These are phyloP conservation scores for Bryoerythrophyllum caledonicum DNA, from an alignment of 225 moss, liverwort and hornwort genomes.

Conservation along the genomic window DNA sequence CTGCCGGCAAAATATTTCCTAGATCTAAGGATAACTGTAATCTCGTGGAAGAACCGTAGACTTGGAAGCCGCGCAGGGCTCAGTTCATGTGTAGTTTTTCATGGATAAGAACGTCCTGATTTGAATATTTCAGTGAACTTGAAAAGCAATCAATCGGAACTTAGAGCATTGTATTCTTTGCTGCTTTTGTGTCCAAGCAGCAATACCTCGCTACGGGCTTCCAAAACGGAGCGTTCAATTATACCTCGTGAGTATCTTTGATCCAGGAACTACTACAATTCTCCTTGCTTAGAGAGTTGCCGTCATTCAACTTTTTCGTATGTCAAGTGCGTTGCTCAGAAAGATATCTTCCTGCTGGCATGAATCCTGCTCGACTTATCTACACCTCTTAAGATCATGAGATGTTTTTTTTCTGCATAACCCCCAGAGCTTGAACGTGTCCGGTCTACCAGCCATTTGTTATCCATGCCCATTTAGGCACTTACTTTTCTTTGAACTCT, in stretches of 20 bases:
- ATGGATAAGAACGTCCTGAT: not conserved
- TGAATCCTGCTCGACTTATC: not conserved
- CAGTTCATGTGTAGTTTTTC: not conserved
- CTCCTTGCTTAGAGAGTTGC: not conserved
- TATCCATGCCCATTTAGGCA: not conserved
- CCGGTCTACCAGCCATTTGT: not conserved
- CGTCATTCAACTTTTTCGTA: not conserved
- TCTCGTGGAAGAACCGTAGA: not conserved
- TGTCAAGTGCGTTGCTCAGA: not conserved
- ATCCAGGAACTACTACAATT: too few species aligned
- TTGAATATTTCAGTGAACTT: not conserved
- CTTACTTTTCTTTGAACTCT: not conserved
- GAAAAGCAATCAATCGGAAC: not conserved
- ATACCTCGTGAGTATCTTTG: conserved; percentile 42
- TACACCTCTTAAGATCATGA: not conserved
- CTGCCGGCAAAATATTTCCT: not conserved
- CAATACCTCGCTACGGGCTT: conserved; percentile 36
- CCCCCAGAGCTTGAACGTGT: not conserved
- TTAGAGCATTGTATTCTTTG: not conserved
- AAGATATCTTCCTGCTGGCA: not conserved
- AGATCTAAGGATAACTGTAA: not conserved
- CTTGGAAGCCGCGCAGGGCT: not conserved
- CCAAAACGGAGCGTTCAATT: conserved; percentile 75
- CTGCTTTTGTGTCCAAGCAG: conserved; percentile 34
- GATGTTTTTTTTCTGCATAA: not conserved